Evolutionary conservation across 176 grass and related monocot genomes (phyloP), one percentile per base, ranked within the genome.

Genomic region (Ensete glaucum): DNA sequence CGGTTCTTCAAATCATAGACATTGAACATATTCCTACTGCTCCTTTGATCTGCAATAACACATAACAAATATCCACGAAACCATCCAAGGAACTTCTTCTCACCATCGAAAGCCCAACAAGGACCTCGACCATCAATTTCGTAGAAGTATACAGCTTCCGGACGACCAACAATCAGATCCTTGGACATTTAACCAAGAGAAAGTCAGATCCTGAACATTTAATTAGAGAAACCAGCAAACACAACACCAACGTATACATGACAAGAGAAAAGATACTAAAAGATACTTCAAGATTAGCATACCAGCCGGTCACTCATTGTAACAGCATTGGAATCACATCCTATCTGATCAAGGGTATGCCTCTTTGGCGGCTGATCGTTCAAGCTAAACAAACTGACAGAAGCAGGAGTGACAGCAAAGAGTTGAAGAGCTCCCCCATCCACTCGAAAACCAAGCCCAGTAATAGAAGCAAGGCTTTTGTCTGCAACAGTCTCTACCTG

Each of bases 101-200:
- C 88, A 67, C 96, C 91, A 79, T 99, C 95, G 79, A 99, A 99
- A 77, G 95, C 96, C 96, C 91, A 95, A 76, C 96, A 99, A 80
- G 91, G 91, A 74, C 96, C 96, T 89, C 91, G 82, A 53, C 91
- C 95, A 86, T 99, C 88, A 27, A 90, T 77, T 77, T 94, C 88
- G 78, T 94, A 99, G 62, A 99, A 99, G 86, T 99, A 94, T 21
- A 99, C 95, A 82, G 95, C 90, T 91, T 99, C 95, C 64, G 90
- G 86, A 73, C 86, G 87, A 80, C 95, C 88, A 64, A 94, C 77
- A 72, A 99, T 91, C 51, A 99, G 79, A 83, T 99, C 90, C 90
- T 99, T 99, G 90, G 72, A 79, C 50, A 68, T n/a, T 73, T 52
- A 76, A 55, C 55, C 53, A 73, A 55, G 21, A 5, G 12, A 73